phyloP scores from a whole-genome alignment of 1,139 yeast species.

The Yamadazyma friedrichii region DNA sequence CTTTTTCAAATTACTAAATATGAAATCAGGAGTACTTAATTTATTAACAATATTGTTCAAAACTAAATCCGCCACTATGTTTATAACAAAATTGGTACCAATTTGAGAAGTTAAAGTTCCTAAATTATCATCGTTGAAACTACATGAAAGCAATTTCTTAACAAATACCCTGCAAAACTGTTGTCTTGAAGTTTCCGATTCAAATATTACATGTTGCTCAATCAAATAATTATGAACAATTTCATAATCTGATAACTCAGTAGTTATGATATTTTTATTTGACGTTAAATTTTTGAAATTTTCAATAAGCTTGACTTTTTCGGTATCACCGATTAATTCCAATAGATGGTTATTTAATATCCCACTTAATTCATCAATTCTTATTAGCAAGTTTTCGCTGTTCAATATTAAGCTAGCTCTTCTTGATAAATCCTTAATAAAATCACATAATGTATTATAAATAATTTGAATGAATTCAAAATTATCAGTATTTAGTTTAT shows the following conservation, averaged over 20 bases:
- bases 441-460: conserved; percentile 31
- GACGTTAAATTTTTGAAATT: conserved; percentile 9
- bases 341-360: conserved; percentile 29
- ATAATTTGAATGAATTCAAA: conserved; percentile 31
- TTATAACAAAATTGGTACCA: conserved; percentile 25
- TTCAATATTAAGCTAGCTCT: conserved; percentile 19
- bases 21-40: conserved; percentile 31
- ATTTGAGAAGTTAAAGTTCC: conserved; percentile 26
- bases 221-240: conserved; percentile 16
- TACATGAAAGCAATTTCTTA: conserved; percentile 20
- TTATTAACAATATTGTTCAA: conserved; percentile 27
- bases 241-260: conserved; percentile 5
- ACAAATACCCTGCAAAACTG: conserved; percentile 27
- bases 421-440: conserved; percentile 24
- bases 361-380: conserved; percentile 24
- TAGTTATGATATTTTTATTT: conserved; percentile 9
- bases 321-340: conserved; percentile 18
- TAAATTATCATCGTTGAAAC: conserved; percentile 19
- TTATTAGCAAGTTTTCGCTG: conserved; percentile 12
- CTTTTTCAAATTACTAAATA: conserved; percentile 18
- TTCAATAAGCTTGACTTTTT: conserved; percentile 16
- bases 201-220: conserved; percentile 21
- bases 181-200: conserved; percentile 8
- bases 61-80: conserved; percentile 36
- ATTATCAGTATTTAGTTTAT: conserved; percentile 39